A percentile compares a stretch with the other conserved stretches of the same genome.
These are phyloP conservation scores for Apiospora marii DNA, from an alignment of 2,329 filamentous ascomycete species.

Conservation along the genomic window DNA sequence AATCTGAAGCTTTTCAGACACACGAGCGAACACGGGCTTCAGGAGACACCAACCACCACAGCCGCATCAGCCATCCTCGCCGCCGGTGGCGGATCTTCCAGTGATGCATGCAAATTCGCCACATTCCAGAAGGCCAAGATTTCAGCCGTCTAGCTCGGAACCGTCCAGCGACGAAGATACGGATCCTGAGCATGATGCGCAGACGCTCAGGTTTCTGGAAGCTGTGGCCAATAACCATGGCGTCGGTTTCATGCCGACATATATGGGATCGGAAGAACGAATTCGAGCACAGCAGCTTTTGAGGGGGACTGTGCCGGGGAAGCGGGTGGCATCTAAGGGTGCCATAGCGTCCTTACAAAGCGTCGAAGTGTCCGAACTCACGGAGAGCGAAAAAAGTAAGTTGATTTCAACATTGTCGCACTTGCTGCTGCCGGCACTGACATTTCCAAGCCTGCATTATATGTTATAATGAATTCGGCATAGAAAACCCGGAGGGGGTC, in stretches of 20 bases:
- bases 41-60: slow-evolving; percentile 21
- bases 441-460: slow-evolving; percentile 62
- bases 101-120: not conserved
- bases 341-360: slow-evolving; percentile 56
- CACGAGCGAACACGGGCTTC: not conserved
- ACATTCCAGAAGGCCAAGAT: slow-evolving; percentile 5
- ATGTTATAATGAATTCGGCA: slow-evolving; percentile 70
- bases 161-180: slow-evolving; percentile 31
- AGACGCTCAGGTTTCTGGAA: slow-evolving; percentile 30
- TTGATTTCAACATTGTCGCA: slow-evolving; percentile 24
- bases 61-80: slow-evolving; percentile 18
- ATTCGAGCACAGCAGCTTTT: slow-evolving; percentile 54
- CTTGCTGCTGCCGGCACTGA: not conserved
- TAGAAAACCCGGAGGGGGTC: slow-evolving; percentile 63
- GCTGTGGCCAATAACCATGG: not conserved
- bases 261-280: slow-evolving; percentile 42
- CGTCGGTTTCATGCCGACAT: slow-evolving; percentile 25
- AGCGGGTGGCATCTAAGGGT: slow-evolving; percentile 56
- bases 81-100: slow-evolving; percentile 1
- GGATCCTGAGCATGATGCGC: slow-evolving; percentile 26
- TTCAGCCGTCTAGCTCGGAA: slow-evolving; percentile 23
- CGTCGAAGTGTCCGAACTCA: slow-evolving; percentile 53
- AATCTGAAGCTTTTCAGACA: not conserved
- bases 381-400: slow-evolving; percentile 58
- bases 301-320: slow-evolving; percentile 52